A percentile compares a stretch with the other conserved stretches of the same genome.
phyloP scores from a whole-genome alignment of 2,329 filamentous ascomycete genomes.

The Helminthosporium solani region DNA sequence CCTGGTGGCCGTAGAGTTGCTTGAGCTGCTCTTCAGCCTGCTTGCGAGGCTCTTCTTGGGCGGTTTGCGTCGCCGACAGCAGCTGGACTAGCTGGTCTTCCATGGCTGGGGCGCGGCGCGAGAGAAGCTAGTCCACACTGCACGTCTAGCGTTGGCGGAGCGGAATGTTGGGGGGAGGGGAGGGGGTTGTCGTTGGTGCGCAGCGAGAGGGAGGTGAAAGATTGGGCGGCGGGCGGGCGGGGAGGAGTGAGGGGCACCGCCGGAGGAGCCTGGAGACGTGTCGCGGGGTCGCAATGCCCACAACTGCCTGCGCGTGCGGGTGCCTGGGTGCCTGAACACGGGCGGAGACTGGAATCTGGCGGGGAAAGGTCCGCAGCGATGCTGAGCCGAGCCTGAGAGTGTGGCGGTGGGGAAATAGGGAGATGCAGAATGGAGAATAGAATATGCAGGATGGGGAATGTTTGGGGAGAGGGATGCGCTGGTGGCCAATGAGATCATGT shows the following conservation, averaged over 20 bases:
- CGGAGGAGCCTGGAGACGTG: neutral
- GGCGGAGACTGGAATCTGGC: no score
- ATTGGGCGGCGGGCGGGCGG: neutral
- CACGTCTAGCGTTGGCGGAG: slow-evolving; percentile 7
- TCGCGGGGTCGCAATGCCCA: neutral
- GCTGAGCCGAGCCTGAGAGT: no score
- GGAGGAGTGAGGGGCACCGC: slow-evolving; percentile 7
- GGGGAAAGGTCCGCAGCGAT: no score
- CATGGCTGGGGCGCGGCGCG: no score
- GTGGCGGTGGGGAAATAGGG: no score
- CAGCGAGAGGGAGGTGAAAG: slow-evolving; percentile 4
- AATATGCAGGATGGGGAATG: no score
- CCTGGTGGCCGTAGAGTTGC: slow-evolving; percentile 65
- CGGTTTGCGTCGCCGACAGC: slow-evolving; percentile 80
- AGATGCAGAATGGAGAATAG: no score
- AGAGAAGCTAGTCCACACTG: no score
- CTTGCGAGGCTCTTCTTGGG: slow-evolving; percentile 74
- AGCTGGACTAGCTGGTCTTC: slow-evolving; percentile 90
- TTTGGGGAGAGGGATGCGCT: neutral
- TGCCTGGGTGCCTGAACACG: neutral
- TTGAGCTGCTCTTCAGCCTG: slow-evolving; percentile 83
- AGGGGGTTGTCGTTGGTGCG: slow-evolving; percentile 21
- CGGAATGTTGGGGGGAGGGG: slow-evolving; percentile 6
- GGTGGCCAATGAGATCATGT: slow-evolving; percentile 5
- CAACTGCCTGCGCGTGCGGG: neutral